Evolutionary conservation across 768 basidiomycete genomes (phyloP), one percentile per base, ranked within the genome.

Genomic region (Termitomyces sp.): DNA sequence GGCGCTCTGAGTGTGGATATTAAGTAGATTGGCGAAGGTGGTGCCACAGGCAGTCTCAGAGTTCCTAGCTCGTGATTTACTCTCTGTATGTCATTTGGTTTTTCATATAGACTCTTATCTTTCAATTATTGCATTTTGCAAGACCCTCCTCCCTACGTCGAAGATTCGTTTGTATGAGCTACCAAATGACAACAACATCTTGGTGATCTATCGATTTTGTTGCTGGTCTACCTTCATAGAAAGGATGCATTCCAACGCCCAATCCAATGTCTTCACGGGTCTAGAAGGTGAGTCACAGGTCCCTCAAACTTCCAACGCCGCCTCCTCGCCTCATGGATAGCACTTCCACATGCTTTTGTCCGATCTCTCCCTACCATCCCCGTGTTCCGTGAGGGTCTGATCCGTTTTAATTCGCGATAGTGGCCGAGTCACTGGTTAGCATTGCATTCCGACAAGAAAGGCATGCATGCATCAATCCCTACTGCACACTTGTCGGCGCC

Each of bases 1-100:
- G 76, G 78, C 4, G 73, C 65, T 16, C 45, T 81, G 54, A 70
- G 69, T 11, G 75, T 78, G 16, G 67, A 69, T 51, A 65, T 75
- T 17, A 69, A 68, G 60, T 76, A 80, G 60, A 63, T 75, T 45
- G 77, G 77, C 14, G 61, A 59, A 5, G 65, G 54, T 6, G 59
- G 62, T 25, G 63, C 63, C 1, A 58, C 38, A 2, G 60, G 51
- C 1, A 52, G 32, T 10, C 40, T 62, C 10, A 59, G 31, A 23
- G 60, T 63, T 35, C 23, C 48, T 10, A 37, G 54, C n/a, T 55
- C 51, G 43, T 45, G 44, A 45, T 43, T 25, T 10, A n/a, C 34
- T 25, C 12, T 5, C 23, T 12, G 41, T 25, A 25, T 44, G 43
- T 44, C 14, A 10, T 41, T 17, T 37, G 4, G 19, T 21, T 41